Evolutionary conservation across 2,329 filamentous ascomycete species (phyloP), one percentile per base, ranked within the genome.

Genomic region (Diaporthe citri): DNA sequence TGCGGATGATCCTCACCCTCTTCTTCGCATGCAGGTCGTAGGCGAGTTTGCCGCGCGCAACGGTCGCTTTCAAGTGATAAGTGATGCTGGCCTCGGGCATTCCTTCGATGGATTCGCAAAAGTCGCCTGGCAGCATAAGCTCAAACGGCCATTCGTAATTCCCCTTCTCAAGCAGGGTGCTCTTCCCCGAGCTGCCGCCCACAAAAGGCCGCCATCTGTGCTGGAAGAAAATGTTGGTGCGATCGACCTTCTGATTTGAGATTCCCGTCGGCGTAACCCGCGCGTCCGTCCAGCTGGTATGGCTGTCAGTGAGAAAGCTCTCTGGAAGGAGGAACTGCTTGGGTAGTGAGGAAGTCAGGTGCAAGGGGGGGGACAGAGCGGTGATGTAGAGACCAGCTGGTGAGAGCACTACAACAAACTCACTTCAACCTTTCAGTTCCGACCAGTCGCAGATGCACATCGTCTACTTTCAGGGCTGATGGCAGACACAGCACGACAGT

Each of bases 41-140:
- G 80, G 93, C 92, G 80, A 98, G 92, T 86, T 97, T 97, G 76
- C 95, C 94, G 75, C 96, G 88, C 60, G 93, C 94, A 69, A 98
- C 93, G 70, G 95, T 96, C 2, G 96, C 97, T 84, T 97, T 97
- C 80, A 99, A 88, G 78, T 94, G 93, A 85, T 98, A 99, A 64
- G 95, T 93, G 76, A 98, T 92, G 85, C 93, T 96, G 22, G 94
- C 96, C 79, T 97, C 94, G 73, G 90, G 89, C 74, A 98, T 87
- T 4, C 97, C 97, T 84, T 98, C 97, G 55, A 99, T 91, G 81
- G 95, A 98, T 88, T 98, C 97, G 25, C 95, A 90, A 34, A 89
- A 92, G 79, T 90, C 86, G 74, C 94, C 94, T 22, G 93, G 90
- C n/a, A 96, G 86, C 74, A 93, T 87, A 74, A 93, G 87, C 79